Percentiles rank a stretch among this genome's conserved stretches.
These are phyloP conservation scores for Backusella liffmaniae DNA, from an alignment of 192 early-diverging fungal species.

Conservation along the genomic window DNA sequence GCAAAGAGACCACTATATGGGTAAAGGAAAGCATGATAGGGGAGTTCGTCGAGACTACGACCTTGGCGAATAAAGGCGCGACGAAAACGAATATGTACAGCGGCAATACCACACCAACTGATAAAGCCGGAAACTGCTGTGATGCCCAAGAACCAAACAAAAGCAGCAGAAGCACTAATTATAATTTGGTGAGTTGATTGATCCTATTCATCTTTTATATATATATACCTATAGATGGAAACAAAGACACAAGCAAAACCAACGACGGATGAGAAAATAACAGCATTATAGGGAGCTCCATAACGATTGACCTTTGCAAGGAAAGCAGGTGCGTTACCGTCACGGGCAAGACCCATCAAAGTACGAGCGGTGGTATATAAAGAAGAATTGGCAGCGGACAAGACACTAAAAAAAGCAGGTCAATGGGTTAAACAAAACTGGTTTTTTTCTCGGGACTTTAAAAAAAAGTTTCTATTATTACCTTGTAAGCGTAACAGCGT, in stretches of 20 bases:
- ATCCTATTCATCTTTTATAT: not conserved
- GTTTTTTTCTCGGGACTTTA: not conserved
- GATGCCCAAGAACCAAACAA: constrained; percentile 58
- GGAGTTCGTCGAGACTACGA: constrained; percentile 55
- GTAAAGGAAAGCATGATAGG: constrained; percentile 64
- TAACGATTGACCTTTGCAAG: constrained; percentile 52
- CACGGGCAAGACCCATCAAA: constrained; percentile 67
- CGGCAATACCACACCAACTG: constrained; percentile 78
- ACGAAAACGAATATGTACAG: constrained; percentile 79
- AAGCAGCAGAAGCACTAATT: constrained; percentile 41
- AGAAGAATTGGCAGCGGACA: constrained; percentile 76
- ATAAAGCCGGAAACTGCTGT: constrained; percentile 75
- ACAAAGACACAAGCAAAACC: constrained; percentile 57
- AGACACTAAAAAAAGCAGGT: constrained; percentile 27
- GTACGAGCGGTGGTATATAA: constrained; percentile 82
- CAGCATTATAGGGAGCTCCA: constrained; percentile 60
- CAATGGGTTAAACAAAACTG: not conserved
- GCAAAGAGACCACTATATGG: constrained; percentile 69
- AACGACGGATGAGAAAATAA: constrained; percentile 52
- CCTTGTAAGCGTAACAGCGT: constrained; percentile 56
- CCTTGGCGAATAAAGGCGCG: constrained; percentile 69
- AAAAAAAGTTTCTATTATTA: constrained; percentile 12
- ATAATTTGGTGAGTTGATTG: not conserved
- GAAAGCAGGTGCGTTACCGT: constrained; percentile 66
- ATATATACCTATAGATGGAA: constrained; percentile 32